A percentile compares a stretch with the other conserved stretches of the same genome.
Conservation (phyloP, 2,329 filamentous ascomycete species). For the Verruconis gallopava region DNA sequence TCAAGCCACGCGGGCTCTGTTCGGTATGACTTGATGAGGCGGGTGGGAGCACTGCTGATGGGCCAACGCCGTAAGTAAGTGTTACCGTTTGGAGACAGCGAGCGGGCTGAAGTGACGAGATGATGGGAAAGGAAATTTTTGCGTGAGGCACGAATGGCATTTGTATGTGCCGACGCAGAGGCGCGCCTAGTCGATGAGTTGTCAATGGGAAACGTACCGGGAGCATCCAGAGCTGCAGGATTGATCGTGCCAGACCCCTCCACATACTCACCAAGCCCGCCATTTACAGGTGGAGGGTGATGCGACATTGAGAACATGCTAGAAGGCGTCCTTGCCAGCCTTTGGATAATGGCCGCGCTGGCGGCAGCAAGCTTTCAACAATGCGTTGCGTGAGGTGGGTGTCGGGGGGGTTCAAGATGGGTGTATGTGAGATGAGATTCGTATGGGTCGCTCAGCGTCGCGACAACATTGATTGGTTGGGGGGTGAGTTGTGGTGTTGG, state of each 20-base stretch:
- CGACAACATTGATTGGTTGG: neutral
- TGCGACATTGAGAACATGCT: conserved; percentile 17
- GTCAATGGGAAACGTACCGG: conserved; percentile 19
- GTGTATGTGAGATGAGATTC: neutral
- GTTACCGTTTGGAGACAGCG: neutral
- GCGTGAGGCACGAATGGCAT: neutral
- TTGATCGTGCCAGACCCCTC: conserved; percentile 29
- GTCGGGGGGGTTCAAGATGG: neutral
- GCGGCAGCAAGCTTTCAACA: neutral
- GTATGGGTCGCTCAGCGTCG: neutral
- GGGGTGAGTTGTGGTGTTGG: neutral
- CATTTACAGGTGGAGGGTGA: conserved; percentile 24
- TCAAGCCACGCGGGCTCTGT: conserved; percentile 24
- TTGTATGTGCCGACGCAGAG: neutral
- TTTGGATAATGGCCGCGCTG: neutral
- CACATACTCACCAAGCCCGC: conserved; percentile 26
- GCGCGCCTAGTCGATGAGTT: neutral
- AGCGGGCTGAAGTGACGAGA: conserved; percentile 5
- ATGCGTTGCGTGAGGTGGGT: neutral
- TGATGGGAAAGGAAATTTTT: neutral
- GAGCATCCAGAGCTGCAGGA: conserved; percentile 25
- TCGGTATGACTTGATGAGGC: conserved; percentile 19
- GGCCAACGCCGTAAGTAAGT: conserved; percentile 3
- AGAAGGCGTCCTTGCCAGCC: neutral
- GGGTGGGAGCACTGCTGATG: conserved; percentile 6